These are phyloP conservation scores for Colletotrichum spinosum DNA, from an alignment of 2,329 filamentous ascomycete genomes.

Conservation along the genomic window DNA sequence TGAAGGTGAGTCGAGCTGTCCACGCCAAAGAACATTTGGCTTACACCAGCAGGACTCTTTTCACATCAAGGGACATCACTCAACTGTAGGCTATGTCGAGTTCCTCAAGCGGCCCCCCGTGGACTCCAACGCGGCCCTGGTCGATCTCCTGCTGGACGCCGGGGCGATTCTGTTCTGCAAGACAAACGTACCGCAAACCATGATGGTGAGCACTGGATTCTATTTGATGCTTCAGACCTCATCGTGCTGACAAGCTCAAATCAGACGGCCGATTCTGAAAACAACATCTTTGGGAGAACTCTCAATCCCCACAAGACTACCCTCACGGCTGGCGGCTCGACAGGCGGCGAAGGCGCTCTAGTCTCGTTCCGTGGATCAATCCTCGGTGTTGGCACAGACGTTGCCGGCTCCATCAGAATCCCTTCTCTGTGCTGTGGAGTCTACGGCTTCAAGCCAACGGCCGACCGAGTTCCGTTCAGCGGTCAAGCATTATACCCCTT, in stretches of 20 bases:
- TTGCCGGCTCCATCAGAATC: slow-evolving; percentile 56
- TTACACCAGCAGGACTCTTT: slow-evolving; percentile 68
- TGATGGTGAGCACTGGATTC: slow-evolving; percentile 48
- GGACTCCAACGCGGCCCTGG: slow-evolving; percentile 64
- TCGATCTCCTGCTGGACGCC: slow-evolving; percentile 66
- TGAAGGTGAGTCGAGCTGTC: slow-evolving; percentile 41
- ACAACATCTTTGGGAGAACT: slow-evolving; percentile 57
- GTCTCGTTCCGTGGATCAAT: slow-evolving; percentile 54
- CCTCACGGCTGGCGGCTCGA: slow-evolving; percentile 72
- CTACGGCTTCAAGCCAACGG: slow-evolving; percentile 56
- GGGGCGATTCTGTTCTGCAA: slow-evolving; percentile 78
- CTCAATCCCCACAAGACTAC: slow-evolving; percentile 72
- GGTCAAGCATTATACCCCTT: slow-evolving; percentile 25
- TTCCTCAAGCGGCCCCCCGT: slow-evolving; percentile 64
- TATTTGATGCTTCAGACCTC: background rate
- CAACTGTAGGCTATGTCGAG: slow-evolving; percentile 66
- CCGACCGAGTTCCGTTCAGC: slow-evolving; percentile 43
- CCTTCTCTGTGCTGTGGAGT: slow-evolving; percentile 57
- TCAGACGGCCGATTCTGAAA: slow-evolving; percentile 72
- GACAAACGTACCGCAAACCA: slow-evolving; percentile 74
- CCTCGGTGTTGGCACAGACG: slow-evolving; percentile 55
- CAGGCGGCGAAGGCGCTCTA: slow-evolving; percentile 65
- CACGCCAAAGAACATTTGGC: slow-evolving; percentile 8
- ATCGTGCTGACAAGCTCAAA: background rate
- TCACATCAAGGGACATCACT: slow-evolving; percentile 62